Base-by-base conservation (phyloP, 2,329 filamentous ascomycete species). In the Fusarium guadeloupense region DNA sequence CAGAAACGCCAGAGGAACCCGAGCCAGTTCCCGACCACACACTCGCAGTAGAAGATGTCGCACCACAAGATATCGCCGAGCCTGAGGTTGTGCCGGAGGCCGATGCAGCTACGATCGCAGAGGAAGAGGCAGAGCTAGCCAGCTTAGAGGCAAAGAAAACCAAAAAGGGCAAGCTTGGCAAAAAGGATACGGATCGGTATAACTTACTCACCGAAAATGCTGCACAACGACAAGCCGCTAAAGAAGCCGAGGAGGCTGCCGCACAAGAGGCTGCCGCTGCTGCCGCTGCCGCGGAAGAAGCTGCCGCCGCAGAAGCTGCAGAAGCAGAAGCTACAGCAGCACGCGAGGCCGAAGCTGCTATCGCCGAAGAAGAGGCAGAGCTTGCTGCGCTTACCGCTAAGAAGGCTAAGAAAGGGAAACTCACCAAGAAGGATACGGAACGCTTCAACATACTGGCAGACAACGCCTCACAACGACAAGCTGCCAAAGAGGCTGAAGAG, bases 331-430 rank as follows among this genome's bases (percentile, higher is more conserved):
- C 51, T 1, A 31, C 53, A 10, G 58, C 54, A 25, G 35, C 64
- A n/a, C 66, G 63, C 13, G 60, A 62, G 37, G 63, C 59, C 6
- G 63, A 64, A 17, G 56, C 41, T 21, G 59, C 54, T 19, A 59
- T 49, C 14, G 63, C 51, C 5, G 59, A 66, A 14, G 64, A 66
- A 58, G 64, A 66, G 39, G 63, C 67, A 34, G 67, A 69, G 35
- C 41, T 69, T 10, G 63, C 60, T 13, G 37, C 50, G 5, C 59
- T 69, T 10, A 20, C 38, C 26, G 47, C 62, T 1, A 69, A 69
- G 50, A 69, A 69, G 20, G 54, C 47, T 9, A 69, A 62, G 33
- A 67, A 45, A 23, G 67, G 65, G 21, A 69, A 66, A 31, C 56
- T 69, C 28, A 42, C 51, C 13, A 69, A 64, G 44, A 69, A 59